Evolutionary conservation across 352 stramenopile genomes (phyloP).

Genomic region (Globisporangium abappressorium): DNA sequence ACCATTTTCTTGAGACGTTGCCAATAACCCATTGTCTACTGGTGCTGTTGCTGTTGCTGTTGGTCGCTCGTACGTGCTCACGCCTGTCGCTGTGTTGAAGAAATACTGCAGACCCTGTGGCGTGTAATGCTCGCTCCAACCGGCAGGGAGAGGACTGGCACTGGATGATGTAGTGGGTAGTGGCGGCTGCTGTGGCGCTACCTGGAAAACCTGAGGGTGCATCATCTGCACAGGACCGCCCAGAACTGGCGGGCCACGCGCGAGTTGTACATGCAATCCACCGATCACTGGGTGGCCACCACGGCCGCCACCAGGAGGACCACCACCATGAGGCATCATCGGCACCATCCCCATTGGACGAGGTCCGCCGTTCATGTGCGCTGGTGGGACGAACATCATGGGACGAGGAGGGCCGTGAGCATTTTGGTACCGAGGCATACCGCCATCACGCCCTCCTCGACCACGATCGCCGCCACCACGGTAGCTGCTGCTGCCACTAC

Average conservation of each 20-base stretch:
- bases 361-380: neutral
- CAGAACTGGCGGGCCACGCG: slow-evolving; percentile 1
- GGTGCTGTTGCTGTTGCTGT: slow-evolving; percentile 3
- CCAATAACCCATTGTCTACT: neutral
- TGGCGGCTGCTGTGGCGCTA: neutral
- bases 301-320: slow-evolving; percentile 6
- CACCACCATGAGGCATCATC: slow-evolving; percentile 1
- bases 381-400: neutral
- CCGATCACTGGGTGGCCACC: neutral
- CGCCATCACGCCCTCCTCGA: slow-evolving; percentile 1
- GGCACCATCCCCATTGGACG: slow-evolving; percentile 10
- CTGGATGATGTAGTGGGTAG: neutral
- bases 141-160: slow-evolving; percentile 28
- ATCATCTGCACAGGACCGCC: neutral
- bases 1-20: neutral
- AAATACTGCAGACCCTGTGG: slow-evolving; percentile 59
- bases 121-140: slow-evolving; percentile 62
- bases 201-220: neutral
- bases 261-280: slow-evolving; percentile 4
- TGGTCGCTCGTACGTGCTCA: slow-evolving; percentile 61
- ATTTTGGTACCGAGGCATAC: neutral
- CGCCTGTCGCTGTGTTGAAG: slow-evolving; percentile 51
- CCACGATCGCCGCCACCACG: neutral
- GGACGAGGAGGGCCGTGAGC: neutral
- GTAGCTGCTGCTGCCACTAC: neutral